Evolutionary conservation across 2,329 filamentous ascomycete species (phyloP).

Genomic region (Blastomyces silverae): DNA sequence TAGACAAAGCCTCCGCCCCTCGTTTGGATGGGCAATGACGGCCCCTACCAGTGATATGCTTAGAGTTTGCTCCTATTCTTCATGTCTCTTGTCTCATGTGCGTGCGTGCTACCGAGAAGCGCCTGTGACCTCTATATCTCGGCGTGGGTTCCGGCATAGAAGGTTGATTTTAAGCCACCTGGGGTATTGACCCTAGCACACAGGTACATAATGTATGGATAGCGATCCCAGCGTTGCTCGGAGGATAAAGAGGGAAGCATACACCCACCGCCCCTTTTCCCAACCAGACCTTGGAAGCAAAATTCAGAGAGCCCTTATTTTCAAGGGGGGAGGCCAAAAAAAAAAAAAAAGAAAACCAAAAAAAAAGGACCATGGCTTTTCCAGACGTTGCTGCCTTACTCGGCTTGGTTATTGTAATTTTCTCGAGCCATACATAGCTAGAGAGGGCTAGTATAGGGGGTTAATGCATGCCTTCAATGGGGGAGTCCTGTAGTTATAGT

Average conservation of each 20-base stretch:
- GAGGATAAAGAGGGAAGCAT: not conserved
- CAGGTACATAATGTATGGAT: not conserved
- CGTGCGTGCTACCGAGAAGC: not conserved
- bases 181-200: not conserved
- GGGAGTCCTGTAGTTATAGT: no score
- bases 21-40: not conserved
- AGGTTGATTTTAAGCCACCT: not conserved
- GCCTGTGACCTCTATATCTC: not conserved
- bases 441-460: no score
- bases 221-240: not conserved
- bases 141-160: not conserved
- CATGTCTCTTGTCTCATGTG: not conserved
- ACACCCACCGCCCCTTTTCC: no score
- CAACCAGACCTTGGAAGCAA: no score
- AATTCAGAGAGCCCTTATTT: no score
- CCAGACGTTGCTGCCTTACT: no score
- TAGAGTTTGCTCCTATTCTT: not conserved
- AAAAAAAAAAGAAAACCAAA: no score
- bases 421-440: no score
- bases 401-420: no score
- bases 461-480: no score
- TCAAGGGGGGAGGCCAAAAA: no score
- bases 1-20: not conserved
- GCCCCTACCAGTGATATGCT: not conserved
- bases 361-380: no score